Evolutionary conservation across 1,284 basidiomycete genomes (phyloP).

Genomic region (Meira nashicola): DNA sequence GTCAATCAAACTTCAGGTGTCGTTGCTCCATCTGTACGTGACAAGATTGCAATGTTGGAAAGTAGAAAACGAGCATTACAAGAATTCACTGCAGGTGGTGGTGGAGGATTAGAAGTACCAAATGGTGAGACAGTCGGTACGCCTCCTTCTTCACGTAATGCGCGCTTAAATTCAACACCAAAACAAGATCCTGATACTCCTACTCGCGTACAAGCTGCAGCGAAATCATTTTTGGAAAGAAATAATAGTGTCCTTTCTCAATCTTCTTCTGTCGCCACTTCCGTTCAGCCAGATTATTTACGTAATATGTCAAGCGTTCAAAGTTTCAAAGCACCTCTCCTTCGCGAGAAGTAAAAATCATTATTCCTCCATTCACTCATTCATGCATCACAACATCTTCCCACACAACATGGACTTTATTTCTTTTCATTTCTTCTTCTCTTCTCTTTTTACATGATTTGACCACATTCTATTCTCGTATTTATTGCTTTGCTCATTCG

Average conservation of each 20-base stretch:
- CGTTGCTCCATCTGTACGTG: slow-evolving; percentile 41
- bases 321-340: slow-evolving; percentile 8
- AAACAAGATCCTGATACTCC: not conserved
- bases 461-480: not conserved
- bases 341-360: not conserved
- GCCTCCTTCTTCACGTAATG: not conserved
- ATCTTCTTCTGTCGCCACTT: slow-evolving; percentile 1
- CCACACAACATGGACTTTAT: not conserved
- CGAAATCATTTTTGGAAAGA: not conserved
- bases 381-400: no score
- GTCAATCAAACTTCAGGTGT: slow-evolving; percentile 11
- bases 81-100: slow-evolving; percentile 23
- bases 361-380: no score
- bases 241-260: not conserved
- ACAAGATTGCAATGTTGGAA: slow-evolving; percentile 47
- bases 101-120: not conserved
- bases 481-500: not conserved
- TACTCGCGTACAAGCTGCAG: not conserved
- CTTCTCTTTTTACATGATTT: not conserved
- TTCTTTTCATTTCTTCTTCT: not conserved
- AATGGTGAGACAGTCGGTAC: not conserved
- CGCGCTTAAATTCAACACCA: no score
- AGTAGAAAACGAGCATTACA: slow-evolving; percentile 22
- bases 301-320: slow-evolving; percentile 1
- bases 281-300: slow-evolving; percentile 4